Base-by-base conservation (phyloP, 1,139 yeast species). In the Geotrichum phurueaensis region DNA sequence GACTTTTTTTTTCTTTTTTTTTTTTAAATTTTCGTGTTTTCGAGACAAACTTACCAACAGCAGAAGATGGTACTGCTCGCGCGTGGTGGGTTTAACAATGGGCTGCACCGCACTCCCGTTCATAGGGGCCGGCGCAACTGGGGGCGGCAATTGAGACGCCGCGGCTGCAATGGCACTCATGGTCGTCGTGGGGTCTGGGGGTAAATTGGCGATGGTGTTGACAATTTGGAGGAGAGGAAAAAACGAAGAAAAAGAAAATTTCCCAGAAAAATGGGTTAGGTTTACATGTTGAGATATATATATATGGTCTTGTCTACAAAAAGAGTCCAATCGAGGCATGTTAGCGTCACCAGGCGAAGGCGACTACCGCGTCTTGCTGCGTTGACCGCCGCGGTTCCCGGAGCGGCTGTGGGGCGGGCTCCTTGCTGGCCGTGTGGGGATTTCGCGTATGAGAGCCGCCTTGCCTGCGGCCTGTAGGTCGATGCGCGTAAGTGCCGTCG, bases 21-120 rank as follows among this genome's bases (percentile, higher is more conserved):
- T 39, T 39, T 39, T 36, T 22, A 50, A 20, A 10, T 36, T 20
- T 29, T 31, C 20, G 54, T 45, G 27, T n/a, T 18, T 51, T 13
- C 10, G 15, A 5, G 18, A n/a, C 22, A 6, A 15, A 66, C 72
- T 57, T 66, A 70, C 73, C 72, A 73, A 63, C 48, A 75, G 65
- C 61, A 75, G 66, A 58, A 75, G 67, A 62, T 70, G 70, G 51
- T 71, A 73, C 67, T 75, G 76, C 61, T 74, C 76, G 49, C 71
- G 68, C 59, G 74, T 67, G 58, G 65, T 65, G 15, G 77, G 78
- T 25, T 64, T 53, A 23, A 70, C 67, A 51, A 70, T 63, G 18
- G 47, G 47, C 47, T 39, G 47, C 47, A 57, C 50, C n/a, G 39
- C 23, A 9, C 12, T 3, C 15, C 54, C 54, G 18, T 51, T 51